Evolutionary conservation across 257 asterid species (phyloP), one percentile per base, ranked within the genome.

Genomic region (Solanum microdontum): DNA sequence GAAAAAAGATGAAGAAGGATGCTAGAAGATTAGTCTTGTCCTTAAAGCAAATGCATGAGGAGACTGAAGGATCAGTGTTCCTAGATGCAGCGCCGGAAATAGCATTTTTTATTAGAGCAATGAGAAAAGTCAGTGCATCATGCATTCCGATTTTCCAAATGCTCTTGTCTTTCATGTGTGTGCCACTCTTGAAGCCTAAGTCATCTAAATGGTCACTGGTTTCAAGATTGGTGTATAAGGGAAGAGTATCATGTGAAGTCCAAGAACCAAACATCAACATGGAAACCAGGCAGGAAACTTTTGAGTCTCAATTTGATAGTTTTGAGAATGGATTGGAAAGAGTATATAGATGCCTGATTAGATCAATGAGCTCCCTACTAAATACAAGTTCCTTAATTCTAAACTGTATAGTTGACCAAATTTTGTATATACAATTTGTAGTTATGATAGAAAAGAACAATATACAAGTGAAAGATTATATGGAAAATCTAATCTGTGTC

Each of bases 151-250:
- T 85, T 85, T 90, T 91, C 24, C 92, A 88, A 30, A 37, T 72
- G 9, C 76, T 83, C 62, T 45, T 88, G 86, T 9, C 55, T 17
- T 88, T 83, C 84, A 45, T 88, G 51, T 89, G 88, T 36, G 84
- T 43, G 24, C 87, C 89, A 37, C 34, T 87, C 39, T 80, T 48
- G 15, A 89, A 88, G 69, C 45, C 87, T 84, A 88, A 90, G 86
- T 24, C 84, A 45, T 88, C 69, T 28, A 91, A 85, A 86, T 90
- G 92, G 92, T 75, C 88, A 8, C 4, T 88, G 85, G 88, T 90
- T 87, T 90, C 89, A 70, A 90, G 87, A 82, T 86, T 90, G 51
- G 72, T 87, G 48, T 80, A 87, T 8, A 90, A 68, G 40, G 91
- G 89, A 74, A 69, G 68, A 80, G 87, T 88, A 8, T 82, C 86